Evolutionary conservation across 352 stramenopile species (phyloP), one percentile per base, ranked within the genome.

Genomic region (Phytophthora fragariaefolia): DNA sequence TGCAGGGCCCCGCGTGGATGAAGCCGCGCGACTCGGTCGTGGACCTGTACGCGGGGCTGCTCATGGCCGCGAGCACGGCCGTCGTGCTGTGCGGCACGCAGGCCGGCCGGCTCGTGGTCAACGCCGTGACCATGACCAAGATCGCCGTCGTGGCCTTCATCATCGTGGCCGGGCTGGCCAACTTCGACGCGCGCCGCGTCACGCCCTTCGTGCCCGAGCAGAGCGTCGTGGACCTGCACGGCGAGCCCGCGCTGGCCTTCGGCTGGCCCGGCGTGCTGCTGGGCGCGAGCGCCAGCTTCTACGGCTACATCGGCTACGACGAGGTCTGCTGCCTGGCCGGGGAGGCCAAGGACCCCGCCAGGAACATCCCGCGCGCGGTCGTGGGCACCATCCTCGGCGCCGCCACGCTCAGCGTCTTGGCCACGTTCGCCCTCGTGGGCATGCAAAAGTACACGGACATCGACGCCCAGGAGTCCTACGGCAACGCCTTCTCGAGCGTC

Each of bases 301-400:
- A 98, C 71, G 96, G 96, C 3, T 99, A 98, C 71, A 89, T 99
- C 57, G 97, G 97, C 13, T 99, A 98, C 70, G 87, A 99, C 73
- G 96, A 98, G 74, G 90, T 99, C 3, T 98, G 93, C 71, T 98
- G 95, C 54, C 67, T 99, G 13, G 92, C 94, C 0, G 90, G 83
- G 0, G 92, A 98, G 60, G 82, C 91, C 1, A 96, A 92, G 66
- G 79, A 97, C 73, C 90, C 92, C 15, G 83, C 81, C 3, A 77
- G 70, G 24, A 96, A 95, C 62, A 93, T 98, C 42, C 95, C 96
- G 0, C 75, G 85, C 10, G 90, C 91, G 0, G 92, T 99, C 18
- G 87, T 98, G 20, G 89, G 85, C 2, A 98, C 93, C 2, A 87
- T 99, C 48, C 43, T 90, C 10, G 85, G 92, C 18, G 91, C 97